A percentile compares a stretch with the other conserved stretches of the same genome.
phyloP scores from a whole-genome alignment of 352 stramenopile species.

The Phytopythium boreale region DNA sequence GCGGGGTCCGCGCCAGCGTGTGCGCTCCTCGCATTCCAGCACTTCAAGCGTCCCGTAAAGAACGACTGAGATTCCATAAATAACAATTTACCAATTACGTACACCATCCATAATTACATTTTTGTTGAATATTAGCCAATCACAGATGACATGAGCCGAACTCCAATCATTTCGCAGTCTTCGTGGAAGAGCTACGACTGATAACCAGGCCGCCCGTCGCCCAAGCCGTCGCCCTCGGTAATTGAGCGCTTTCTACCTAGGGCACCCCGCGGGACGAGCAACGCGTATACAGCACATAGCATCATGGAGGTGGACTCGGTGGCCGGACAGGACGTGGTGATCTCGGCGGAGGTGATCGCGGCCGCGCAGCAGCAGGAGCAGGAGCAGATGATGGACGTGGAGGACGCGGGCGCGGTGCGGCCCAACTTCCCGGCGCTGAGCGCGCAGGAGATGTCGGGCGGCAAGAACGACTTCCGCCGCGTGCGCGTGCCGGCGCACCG shows the following conservation, averaged over 20 bases:
- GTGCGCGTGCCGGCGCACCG: constrained; percentile 95
- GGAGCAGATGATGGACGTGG: constrained; percentile 56
- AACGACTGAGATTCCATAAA: constrained; percentile 21
- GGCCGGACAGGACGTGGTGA: constrained; percentile 55
- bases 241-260: neutral
- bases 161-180: constrained; percentile 42
- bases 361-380: constrained; percentile 40
- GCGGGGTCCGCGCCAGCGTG: constrained; percentile 30
- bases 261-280: neutral
- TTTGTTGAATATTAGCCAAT: constrained; percentile 22
- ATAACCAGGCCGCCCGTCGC: neutral
- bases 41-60: constrained; percentile 25
- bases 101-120: neutral
- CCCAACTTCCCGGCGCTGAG: constrained; percentile 79
- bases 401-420: constrained; percentile 37
- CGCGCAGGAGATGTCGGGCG: constrained; percentile 67
- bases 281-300: neutral
- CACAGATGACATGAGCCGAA: constrained; percentile 13
- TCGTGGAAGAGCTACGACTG: neutral
- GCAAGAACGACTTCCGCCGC: constrained; percentile 95
- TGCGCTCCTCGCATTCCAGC: constrained; percentile 24
- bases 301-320: constrained; percentile 74
- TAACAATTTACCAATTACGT: neutral
- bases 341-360: constrained; percentile 43
- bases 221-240: neutral